These are phyloP conservation scores for Fusarium ramigenum DNA, from an alignment of 2,329 filamentous ascomycete species.

Conservation along the genomic window DNA sequence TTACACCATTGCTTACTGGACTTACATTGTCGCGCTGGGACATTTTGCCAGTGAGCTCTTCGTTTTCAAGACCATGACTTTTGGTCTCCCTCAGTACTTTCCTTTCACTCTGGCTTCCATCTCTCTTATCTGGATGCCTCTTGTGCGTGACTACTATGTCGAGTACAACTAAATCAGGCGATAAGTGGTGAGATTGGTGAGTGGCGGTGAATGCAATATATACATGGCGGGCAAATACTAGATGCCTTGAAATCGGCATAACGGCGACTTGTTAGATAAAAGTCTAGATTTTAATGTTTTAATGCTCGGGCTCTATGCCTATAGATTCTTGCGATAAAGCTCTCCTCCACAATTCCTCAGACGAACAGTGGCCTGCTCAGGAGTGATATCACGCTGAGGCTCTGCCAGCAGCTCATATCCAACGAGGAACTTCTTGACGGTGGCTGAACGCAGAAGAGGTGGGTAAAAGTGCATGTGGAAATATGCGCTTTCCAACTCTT, in stretches of 20 bases:
- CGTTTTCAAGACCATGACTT: conserved; percentile 78
- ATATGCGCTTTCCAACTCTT: conserved; percentile 88
- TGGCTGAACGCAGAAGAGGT: conserved; percentile 88
- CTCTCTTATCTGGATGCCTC: conserved; percentile 68
- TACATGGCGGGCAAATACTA: neutral
- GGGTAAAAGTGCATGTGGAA: conserved; percentile 99
- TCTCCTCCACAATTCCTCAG: conserved; percentile 81
- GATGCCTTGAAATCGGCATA: neutral
- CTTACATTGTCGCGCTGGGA: conserved; percentile 78
- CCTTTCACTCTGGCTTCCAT: conserved; percentile 62
- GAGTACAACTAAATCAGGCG: conserved; percentile 45
- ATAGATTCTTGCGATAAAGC: conserved; percentile 76
- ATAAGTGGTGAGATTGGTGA: neutral
- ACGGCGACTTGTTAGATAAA: conserved; percentile 17
- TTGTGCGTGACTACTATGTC: conserved; percentile 78
- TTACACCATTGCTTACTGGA: conserved; percentile 85
- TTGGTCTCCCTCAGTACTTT: conserved; percentile 65
- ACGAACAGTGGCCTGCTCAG: conserved; percentile 88
- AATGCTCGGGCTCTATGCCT: conserved; percentile 22
- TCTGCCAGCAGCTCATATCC: conserved; percentile 97
- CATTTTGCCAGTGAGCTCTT: conserved; percentile 87
- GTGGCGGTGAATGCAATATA: neutral
- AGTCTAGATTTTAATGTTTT: conserved; percentile 4
- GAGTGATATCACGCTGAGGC: conserved; percentile 97
- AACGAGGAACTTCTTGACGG: conserved; percentile 94